Conservation (phyloP, 2,329 filamentous ascomycete genomes). For the Lachnellula arida region DNA sequence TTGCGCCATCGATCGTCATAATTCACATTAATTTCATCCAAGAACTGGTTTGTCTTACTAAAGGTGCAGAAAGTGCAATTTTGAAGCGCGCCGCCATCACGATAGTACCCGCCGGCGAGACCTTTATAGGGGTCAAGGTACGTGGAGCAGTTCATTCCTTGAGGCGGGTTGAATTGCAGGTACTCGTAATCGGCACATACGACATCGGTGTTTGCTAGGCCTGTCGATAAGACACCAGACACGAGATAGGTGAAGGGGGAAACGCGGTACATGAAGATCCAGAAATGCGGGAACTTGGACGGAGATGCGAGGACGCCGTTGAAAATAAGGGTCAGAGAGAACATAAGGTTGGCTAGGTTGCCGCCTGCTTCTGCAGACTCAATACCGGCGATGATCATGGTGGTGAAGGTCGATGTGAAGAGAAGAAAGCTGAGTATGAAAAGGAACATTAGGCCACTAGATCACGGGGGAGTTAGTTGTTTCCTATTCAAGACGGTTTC, state of each 20-base stretch:
- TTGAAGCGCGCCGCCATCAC: constrained; percentile 41
- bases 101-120: constrained; percentile 40
- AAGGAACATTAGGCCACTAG: constrained; percentile 66
- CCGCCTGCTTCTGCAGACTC: constrained; percentile 70
- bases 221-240: constrained; percentile 63
- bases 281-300: constrained; percentile 62
- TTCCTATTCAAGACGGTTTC: no score
- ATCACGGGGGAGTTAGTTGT: no score
- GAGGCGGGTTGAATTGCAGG: constrained; percentile 56
- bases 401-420: constrained; percentile 76
- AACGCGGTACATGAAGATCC: constrained; percentile 79
- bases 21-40: constrained; percentile 43
- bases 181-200: constrained; percentile 65
- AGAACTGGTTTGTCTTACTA: constrained; percentile 46
- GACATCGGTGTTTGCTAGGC: constrained; percentile 61
- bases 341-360: constrained; percentile 71
- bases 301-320: constrained; percentile 64
- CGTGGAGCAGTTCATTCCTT: constrained; percentile 50
- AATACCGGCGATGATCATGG: constrained; percentile 71
- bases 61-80: constrained; percentile 52
- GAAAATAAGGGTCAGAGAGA: constrained; percentile 70
- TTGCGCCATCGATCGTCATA: constrained; percentile 36
- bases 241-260: constrained; percentile 80
- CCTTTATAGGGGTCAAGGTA: constrained; percentile 48
- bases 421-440: constrained; percentile 71